Base-by-base conservation (phyloP, 2,329 filamentous ascomycete species). In the Cladosporium halotolerans region DNA sequence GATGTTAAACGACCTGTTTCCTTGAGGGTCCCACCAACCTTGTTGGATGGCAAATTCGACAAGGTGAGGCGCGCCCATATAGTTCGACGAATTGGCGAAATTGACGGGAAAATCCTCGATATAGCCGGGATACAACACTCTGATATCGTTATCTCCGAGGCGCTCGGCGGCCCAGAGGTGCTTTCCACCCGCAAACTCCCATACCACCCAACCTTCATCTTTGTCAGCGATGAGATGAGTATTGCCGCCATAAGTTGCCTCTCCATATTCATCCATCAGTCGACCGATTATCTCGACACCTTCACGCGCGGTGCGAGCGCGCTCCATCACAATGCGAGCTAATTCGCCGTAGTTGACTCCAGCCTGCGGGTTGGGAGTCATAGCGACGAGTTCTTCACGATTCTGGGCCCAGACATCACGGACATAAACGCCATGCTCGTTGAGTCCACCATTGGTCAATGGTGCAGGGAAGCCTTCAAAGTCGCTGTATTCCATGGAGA, bases 371-470 rank as follows among this genome's bases (percentile, higher is more conserved):
- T 62, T 67, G 8, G 71, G 71, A 9, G 72, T 73, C 66, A 73
- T 72, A 6, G 63, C 65, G 48, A 69, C 65, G 1, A 74, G 62
- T 34, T 73, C 72, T 9, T 66, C 66, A 33, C 70, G 64, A 45
- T 68, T 72, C 43, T 66, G 63, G 5, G 72, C 69, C 72, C 71
- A 74, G 5, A 74, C 69, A 47, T 74, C 71, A 9, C 72, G 62
- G 3, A 73, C 72, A 33, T 68, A 66, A 14, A 74, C 65, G 28
- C 72, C 70, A 48, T 68, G 68, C 54, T 73, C 72, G 43, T 73
- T 74, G 0, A 74, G 58, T 9, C 72, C 72, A n/a, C 72, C 72
- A 53, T 74, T 74, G 18, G 72, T 74, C 32, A 74, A 63, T 2
- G 72, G 72, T 28, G 71, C 70, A 0, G 71, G 71, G 48, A 75